Evolutionary conservation across 2,329 filamentous ascomycete species (phyloP).

Genomic region (Didymella pomorum): DNA sequence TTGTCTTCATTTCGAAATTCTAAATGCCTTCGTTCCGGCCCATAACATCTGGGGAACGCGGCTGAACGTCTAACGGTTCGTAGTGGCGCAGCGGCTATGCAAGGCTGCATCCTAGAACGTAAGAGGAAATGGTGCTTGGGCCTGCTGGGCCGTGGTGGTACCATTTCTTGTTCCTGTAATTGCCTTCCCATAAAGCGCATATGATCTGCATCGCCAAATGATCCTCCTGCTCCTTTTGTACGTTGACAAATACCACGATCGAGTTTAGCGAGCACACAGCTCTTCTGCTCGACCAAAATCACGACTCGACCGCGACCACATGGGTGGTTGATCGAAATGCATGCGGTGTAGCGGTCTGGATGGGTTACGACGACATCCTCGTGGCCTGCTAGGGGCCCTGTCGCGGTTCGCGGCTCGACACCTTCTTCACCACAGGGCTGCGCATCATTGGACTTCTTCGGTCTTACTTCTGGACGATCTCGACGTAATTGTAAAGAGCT

Average conservation of each 20-base stretch:
- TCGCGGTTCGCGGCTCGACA: constrained; percentile 1
- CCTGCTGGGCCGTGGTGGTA: neutral
- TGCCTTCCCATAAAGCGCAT: constrained; percentile 5
- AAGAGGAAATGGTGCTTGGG: constrained; percentile 2
- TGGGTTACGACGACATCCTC: constrained; percentile 8
- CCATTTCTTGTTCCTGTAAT: constrained; percentile 14
- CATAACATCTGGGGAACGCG: constrained; percentile 20
- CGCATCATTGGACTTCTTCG: neutral
- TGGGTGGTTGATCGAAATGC: neutral
- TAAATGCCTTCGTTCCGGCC: constrained; percentile 8
- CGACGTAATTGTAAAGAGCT: neutral
- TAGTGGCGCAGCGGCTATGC: constrained; percentile 13
- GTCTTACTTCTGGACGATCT: neutral
- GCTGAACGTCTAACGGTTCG: constrained; percentile 11
- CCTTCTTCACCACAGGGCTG: neutral
- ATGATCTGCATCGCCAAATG: constrained; percentile 16
- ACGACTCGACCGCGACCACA: constrained; percentile 11
- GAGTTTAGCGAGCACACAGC: neutral
- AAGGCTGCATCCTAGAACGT: neutral
- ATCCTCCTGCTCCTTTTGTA: constrained; percentile 13
- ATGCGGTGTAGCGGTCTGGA: neutral
- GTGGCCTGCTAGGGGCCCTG: constrained; percentile 4
- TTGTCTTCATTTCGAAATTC: constrained; percentile 14
- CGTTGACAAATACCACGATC: constrained; percentile 13
- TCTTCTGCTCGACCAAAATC: constrained; percentile 13